Evolutionary conservation across 2,329 filamentous ascomycete species (phyloP).

Genomic region (Podosphaera fusca): DNA sequence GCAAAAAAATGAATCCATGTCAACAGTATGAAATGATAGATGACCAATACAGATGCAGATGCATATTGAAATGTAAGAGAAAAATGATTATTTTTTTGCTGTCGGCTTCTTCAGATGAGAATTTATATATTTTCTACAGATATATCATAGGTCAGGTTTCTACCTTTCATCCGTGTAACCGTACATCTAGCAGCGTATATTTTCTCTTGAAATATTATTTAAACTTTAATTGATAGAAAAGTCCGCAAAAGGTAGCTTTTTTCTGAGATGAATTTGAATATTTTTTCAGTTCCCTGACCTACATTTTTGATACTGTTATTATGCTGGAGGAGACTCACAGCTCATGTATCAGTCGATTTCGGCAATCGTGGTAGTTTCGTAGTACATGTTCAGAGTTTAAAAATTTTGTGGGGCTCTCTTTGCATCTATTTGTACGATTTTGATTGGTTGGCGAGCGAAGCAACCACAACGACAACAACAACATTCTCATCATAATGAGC

Average conservation of each 20-base stretch:
- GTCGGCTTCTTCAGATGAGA: background rate
- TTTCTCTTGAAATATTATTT: background rate
- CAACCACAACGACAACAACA: background rate
- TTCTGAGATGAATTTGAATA: background rate
- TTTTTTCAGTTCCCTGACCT: background rate
- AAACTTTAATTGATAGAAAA: background rate
- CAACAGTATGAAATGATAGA: background rate
- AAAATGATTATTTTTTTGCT: background rate
- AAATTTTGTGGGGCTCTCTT: background rate
- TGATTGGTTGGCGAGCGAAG: background rate
- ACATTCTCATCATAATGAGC: background rate
- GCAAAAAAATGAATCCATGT: background rate
- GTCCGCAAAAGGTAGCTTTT: background rate
- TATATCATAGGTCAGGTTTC: too few species aligned
- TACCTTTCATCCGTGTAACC: too few species aligned
- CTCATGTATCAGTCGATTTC: background rate
- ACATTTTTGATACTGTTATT: background rate
- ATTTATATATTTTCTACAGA: background rate
- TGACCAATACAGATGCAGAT: background rate
- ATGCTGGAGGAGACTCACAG: too few species aligned
- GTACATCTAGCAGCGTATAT: too few species aligned
- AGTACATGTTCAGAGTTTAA: background rate
- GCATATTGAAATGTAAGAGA: background rate
- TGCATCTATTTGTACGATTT: background rate
- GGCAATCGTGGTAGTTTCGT: too few species aligned